A percentile compares a stretch with the other conserved stretches of the same genome.
Conservation (phyloP, 768 basidiomycete genomes). For the Leccinum obscurum region DNA sequence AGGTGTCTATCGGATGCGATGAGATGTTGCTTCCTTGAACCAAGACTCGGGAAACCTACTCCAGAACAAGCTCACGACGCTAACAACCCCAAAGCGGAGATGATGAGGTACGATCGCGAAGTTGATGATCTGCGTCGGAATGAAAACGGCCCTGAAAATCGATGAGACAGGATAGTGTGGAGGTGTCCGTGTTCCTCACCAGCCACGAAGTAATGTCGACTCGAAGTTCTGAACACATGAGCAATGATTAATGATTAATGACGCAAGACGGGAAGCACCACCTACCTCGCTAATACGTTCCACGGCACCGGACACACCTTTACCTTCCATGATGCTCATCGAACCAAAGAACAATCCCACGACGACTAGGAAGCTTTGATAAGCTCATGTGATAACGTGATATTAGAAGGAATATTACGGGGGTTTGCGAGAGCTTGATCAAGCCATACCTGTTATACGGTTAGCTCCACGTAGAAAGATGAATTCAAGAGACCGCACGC, state of each 20-base stretch:
- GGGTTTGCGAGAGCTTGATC: constrained; percentile 83
- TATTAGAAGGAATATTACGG: constrained; percentile 34
- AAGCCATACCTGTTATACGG: constrained; percentile 59
- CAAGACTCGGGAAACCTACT: constrained; percentile 48
- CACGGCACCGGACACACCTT: constrained; percentile 51
- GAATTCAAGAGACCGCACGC: constrained; percentile 42
- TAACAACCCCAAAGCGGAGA: constrained; percentile 69
- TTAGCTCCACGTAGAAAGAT: background rate
- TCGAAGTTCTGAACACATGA: constrained; percentile 55
- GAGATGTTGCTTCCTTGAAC: background rate
- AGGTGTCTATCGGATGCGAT: constrained; percentile 47
- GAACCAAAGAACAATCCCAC: constrained; percentile 65
- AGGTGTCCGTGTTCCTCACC: constrained; percentile 40
- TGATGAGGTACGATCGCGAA: constrained; percentile 77
- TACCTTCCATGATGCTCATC: constrained; percentile 82
- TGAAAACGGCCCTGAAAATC: constrained; percentile 59
- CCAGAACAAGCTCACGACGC: constrained; percentile 81
- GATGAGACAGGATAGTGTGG: background rate
- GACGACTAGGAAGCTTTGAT: constrained; percentile 31
- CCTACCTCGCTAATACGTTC: constrained; percentile 43
- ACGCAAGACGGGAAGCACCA: background rate
- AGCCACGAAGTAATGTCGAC: constrained; percentile 74
- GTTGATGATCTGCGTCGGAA: constrained; percentile 78
- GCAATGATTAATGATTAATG: background rate
- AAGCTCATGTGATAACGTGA: constrained; percentile 12